Percentiles rank a stretch among this genome's conserved stretches.
Conservation (phyloP, 2,329 filamentous ascomycete species). For the Aspergillus candidus region DNA sequence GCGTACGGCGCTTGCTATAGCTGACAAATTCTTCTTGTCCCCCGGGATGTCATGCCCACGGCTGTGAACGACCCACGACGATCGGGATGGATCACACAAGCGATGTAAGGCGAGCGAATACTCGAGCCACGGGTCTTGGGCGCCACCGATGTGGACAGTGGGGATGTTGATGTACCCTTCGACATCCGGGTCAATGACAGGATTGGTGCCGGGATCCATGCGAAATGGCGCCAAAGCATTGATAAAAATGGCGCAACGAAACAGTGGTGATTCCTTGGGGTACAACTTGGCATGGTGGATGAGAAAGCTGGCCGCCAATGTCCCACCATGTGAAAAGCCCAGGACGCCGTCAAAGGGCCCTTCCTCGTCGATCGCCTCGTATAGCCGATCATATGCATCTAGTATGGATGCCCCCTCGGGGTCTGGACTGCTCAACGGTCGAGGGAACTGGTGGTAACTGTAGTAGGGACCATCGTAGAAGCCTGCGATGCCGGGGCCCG, state of each 20-base stretch:
- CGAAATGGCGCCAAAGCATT: conserved; percentile 27
- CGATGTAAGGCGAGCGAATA: conserved; percentile 21
- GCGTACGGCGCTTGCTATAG: conserved; percentile 19
- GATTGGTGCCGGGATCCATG: conserved; percentile 18
- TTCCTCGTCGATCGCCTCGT: conserved; percentile 22
- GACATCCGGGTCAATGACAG: conserved; percentile 19
- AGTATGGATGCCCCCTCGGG: conserved; percentile 18
- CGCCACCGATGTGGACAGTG: conserved; percentile 20
- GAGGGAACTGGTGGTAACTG: conserved; percentile 28
- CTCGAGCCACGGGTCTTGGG: conserved; percentile 19
- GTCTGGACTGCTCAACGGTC: conserved; percentile 17
- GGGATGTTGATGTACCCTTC: conserved; percentile 22
- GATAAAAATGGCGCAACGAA: conserved; percentile 32
- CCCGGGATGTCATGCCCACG: conserved; percentile 24
- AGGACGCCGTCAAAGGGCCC: conserved; percentile 30
- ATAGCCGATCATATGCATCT: conserved; percentile 23
- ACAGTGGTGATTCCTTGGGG: conserved; percentile 16
- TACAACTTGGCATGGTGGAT: conserved; percentile 22
- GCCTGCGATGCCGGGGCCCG: conserved; percentile 25
- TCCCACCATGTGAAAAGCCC: conserved; percentile 33
- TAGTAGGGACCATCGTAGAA: conserved; percentile 29
- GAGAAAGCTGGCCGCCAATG: conserved; percentile 25
- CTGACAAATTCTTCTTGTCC: conserved; percentile 19
- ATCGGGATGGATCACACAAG: conserved; percentile 16
- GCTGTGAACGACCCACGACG: conserved; percentile 21